Conservation (phyloP, 768 basidiomycete species). For the Tubosaeta sp. region DNA sequence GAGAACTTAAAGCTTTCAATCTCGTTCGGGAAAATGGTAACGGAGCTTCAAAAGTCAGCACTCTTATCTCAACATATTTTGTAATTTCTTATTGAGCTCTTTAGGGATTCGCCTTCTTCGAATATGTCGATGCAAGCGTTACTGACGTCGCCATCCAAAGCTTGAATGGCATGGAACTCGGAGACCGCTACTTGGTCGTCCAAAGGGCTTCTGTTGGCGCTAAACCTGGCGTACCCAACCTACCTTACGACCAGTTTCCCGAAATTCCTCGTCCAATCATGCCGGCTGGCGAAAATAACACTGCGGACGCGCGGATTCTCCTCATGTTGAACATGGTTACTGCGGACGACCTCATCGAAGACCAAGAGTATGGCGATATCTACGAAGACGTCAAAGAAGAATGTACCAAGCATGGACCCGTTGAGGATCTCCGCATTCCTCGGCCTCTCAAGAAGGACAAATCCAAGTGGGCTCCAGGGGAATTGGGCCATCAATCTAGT, state of each 20-base stretch:
- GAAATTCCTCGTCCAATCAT: slow-evolving; percentile 85
- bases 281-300: slow-evolving; percentile 70
- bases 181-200: slow-evolving; percentile 92
- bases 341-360: slow-evolving; percentile 83
- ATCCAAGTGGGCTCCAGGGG: slow-evolving; percentile 67
- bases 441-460: slow-evolving; percentile 86
- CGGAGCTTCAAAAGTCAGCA: slow-evolving; percentile 76
- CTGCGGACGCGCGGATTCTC: slow-evolving; percentile 71
- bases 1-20: slow-evolving; percentile 97
- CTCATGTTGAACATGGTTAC: slow-evolving; percentile 99
- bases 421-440: slow-evolving; percentile 86
- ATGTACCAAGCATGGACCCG: slow-evolving; percentile 72
- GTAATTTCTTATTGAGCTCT: slow-evolving; percentile 1
- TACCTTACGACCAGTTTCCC: slow-evolving; percentile 78
- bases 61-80: background rate
- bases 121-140: slow-evolving; percentile 84
- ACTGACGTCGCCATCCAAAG: slow-evolving; percentile 97
- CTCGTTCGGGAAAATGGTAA: slow-evolving; percentile 92
- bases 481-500: slow-evolving; percentile 53
- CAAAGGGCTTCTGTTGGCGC: slow-evolving; percentile 96
- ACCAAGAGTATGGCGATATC: slow-evolving; percentile 90
- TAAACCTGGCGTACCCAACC: slow-evolving; percentile 60
- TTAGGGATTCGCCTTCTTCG: slow-evolving; percentile 98
- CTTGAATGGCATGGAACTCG: slow-evolving; percentile 96
- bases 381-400: slow-evolving; percentile 94